Evolutionary conservation across 495 filamentous ascomycete species (phyloP), one percentile per base, ranked within the genome.

Genomic region (Penicillium parvum): DNA sequence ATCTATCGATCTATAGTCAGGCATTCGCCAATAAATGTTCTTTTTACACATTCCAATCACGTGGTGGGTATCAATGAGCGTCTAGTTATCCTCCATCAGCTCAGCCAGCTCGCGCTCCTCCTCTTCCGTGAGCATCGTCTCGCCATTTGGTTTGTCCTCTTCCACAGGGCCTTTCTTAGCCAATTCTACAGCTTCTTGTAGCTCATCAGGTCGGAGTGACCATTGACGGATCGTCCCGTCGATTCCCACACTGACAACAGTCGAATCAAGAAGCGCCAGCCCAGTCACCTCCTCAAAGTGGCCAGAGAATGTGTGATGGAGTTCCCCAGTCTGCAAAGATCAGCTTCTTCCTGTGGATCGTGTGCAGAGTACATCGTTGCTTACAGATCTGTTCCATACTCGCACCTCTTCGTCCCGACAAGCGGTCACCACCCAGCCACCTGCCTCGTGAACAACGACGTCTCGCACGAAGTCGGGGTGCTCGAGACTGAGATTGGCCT

Each of bases 231-330:
- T 68, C 3, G 92, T 97, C 0, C 79, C 85, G 69, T 98, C 92
- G 49, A 96, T 95, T 16, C 83, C 78, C 22, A 88, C 87, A 57
- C 88, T 95, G 25, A 84, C 81, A 19, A 92, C 68, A 29, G 68
- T 77, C 20, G 61, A 69, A 11, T 72, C 76, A 7, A 89, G 53
- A 26, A 94, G 54, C 2, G 82, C 69, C 26, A 96, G 62, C 26
- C 84, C 87, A 4, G 85, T 95, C 19, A 98, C 84, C 57, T 96
- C 92, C 50, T 97, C 88, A 59, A 79, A 96, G 61, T 98, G 92
- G 1, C 92, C 92, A 12, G 78, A 74, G 40, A 91, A 88, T 2
- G 77, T 76, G 55, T 86, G 84, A 50, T 85, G 73, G 32, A 96
- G 72, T 47, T 84, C 75, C 11, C 89, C 92, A 35, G 76, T 86